Evolutionary conservation across 2,329 filamentous ascomycete genomes (phyloP).

Genomic region (Clarireedia homoeocarpa): DNA sequence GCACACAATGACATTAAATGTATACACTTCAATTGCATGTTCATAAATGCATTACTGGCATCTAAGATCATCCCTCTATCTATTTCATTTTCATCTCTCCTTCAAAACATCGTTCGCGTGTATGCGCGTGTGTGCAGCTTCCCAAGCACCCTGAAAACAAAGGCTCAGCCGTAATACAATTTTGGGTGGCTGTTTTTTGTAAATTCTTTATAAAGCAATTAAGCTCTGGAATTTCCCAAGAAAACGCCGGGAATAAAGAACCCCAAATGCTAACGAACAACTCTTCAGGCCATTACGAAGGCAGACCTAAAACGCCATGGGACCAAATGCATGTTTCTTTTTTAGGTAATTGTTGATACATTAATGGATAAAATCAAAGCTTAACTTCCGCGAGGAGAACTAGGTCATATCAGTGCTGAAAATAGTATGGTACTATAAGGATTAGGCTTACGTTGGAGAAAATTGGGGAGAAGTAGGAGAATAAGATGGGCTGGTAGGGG

Average conservation of each 20-base stretch:
- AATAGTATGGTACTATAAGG: background rate
- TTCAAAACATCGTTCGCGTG: background rate
- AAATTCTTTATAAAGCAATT: too few species aligned
- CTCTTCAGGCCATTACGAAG: slow-evolving; percentile 3
- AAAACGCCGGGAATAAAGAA: slow-evolving; percentile 5
- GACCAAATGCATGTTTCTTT: slow-evolving; percentile 14
- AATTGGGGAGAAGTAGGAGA: slow-evolving; percentile 26
- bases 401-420: slow-evolving; percentile 10
- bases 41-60: slow-evolving; percentile 12
- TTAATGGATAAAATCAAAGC: slow-evolving; percentile 10
- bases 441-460: slow-evolving; percentile 21
- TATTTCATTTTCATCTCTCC: slow-evolving; percentile 1
- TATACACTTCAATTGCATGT: slow-evolving; percentile 7
- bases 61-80: slow-evolving; percentile 5
- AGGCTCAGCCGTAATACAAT: slow-evolving; percentile 12
- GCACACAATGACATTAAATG: background rate
- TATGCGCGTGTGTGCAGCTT: background rate
- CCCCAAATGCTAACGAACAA: slow-evolving; percentile 13
- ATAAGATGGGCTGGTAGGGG: slow-evolving; percentile 23
- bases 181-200: slow-evolving; percentile 8
- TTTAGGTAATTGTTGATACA: slow-evolving; percentile 25
- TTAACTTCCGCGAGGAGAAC: slow-evolving; percentile 21
- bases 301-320: slow-evolving; percentile 9
- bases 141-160: slow-evolving; percentile 2
- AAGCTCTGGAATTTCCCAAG: background rate